A percentile compares a stretch with the other conserved stretches of the same genome.
These are phyloP conservation scores for Trichoderma reesei DNA, from an alignment of 495 filamentous ascomycete species.

Conservation along the genomic window DNA sequence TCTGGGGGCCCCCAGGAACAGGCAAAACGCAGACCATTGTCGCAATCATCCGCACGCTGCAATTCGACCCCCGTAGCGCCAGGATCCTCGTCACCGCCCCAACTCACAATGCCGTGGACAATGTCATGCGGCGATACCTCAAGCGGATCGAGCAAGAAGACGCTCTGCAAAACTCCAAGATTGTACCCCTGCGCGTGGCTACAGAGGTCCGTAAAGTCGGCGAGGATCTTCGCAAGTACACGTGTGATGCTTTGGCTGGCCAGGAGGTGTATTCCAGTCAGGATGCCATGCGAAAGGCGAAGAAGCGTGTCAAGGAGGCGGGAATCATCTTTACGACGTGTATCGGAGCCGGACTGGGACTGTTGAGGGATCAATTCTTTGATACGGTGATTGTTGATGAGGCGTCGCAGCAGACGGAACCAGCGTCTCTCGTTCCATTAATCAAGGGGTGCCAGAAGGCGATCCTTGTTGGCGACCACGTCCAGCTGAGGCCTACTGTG, in stretches of 20 bases:
- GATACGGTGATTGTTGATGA: slow-evolving; percentile 41
- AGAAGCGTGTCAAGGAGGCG: slow-evolving; percentile 30
- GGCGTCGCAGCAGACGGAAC: slow-evolving; percentile 44
- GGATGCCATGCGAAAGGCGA: slow-evolving; percentile 28
- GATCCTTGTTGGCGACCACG: slow-evolving; percentile 43
- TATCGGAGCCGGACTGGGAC: slow-evolving; percentile 37
- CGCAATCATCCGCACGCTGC: slow-evolving; percentile 31
- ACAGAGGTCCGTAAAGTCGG: slow-evolving; percentile 41
- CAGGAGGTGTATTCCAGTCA: slow-evolving; percentile 32
- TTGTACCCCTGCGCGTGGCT: slow-evolving; percentile 30
- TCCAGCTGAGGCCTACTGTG: slow-evolving; percentile 42
- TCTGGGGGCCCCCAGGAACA: slow-evolving; percentile 46
- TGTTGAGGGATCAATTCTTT: slow-evolving; percentile 35
- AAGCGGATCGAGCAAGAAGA: slow-evolving; percentile 1
- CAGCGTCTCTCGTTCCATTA: slow-evolving; percentile 36
- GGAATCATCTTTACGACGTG: slow-evolving; percentile 42
- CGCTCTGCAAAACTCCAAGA: not conserved
- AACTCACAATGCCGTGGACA: slow-evolving; percentile 45
- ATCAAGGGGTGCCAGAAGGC: slow-evolving; percentile 39
- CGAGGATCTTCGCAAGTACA: slow-evolving; percentile 30
- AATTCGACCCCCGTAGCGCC: slow-evolving; percentile 16
- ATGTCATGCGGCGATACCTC: slow-evolving; percentile 38
- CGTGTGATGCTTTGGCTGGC: slow-evolving; percentile 40
- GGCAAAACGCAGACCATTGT: slow-evolving; percentile 45
- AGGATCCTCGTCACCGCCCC: slow-evolving; percentile 39